These are phyloP conservation scores for Phytophthora cryptogea DNA, from an alignment of 352 stramenopile species.

Conservation along the genomic window DNA sequence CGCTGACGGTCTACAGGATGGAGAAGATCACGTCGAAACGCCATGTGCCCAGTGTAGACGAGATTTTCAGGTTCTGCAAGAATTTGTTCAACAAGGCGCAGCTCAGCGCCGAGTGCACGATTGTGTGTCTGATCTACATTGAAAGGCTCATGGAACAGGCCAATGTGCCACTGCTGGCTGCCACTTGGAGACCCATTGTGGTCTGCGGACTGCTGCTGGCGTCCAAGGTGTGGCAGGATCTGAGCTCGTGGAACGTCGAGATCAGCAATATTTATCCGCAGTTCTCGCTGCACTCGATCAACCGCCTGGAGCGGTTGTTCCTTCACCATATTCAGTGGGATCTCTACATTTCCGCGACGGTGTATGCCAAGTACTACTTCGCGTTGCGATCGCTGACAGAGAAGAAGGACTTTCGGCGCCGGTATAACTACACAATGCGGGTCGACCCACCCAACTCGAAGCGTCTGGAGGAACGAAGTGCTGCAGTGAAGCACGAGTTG, in stretches of 20 bases:
- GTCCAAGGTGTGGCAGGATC: conserved; percentile 99
- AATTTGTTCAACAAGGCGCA: conserved; percentile 97
- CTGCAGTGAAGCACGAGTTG: conserved; percentile 78
- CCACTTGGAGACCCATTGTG: conserved; percentile 98
- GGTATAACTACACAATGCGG: conserved; percentile 91
- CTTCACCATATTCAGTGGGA: conserved; percentile 98
- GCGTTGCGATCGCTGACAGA: conserved; percentile 93
- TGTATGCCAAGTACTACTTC: conserved; percentile 99
- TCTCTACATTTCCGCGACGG: conserved; percentile 95
- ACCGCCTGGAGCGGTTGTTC: conserved; percentile 96
- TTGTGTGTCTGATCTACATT: conserved; percentile 99
- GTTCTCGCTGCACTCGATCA: conserved; percentile 98
- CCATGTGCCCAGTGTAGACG: conserved; percentile 89
- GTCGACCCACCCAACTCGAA: conserved; percentile 87
- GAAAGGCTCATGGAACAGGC: conserved; percentile 98
- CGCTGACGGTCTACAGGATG: conserved; percentile 83
- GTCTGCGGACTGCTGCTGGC: conserved; percentile 97
- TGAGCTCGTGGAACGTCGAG: conserved; percentile 98
- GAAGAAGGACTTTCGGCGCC: conserved; percentile 89
- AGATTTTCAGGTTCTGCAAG: conserved; percentile 93
- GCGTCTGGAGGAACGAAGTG: conserved; percentile 83
- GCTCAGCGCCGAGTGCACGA: conserved; percentile 97
- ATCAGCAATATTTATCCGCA: conserved; percentile 98
- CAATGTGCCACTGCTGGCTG: conserved; percentile 94
- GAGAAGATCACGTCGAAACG: conserved; percentile 81